Evolutionary conservation across 768 basidiomycete species (phyloP), one percentile per base, ranked within the genome.

Genomic region (Cyathus striatus): DNA sequence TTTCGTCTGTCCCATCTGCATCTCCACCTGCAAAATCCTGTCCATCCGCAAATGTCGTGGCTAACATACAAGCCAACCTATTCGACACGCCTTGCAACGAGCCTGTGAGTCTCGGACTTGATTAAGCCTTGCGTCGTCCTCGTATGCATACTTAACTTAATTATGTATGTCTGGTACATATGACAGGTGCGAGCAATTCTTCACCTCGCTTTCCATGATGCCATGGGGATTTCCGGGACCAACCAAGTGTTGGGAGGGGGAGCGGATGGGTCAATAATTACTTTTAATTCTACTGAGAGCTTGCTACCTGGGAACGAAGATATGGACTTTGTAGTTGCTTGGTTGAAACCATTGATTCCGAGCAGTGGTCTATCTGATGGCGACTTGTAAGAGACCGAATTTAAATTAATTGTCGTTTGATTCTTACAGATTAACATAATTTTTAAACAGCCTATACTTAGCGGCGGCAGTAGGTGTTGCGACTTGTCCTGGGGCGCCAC

Each of bases 381-480:
- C 20, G 66, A 69, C 53, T 62, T 69, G 65, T 67, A 38, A 32
- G 60, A n/a, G n/a, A n/a, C n/a, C 47, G 24, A 25, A 5, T 12
- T 20, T 22, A 2, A n/a, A 4, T 10, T 25, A 3, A 22, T 22
- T 12, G 9, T 18, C 26, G n/a, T 25, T 22, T 7, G 3, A 39
- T 6, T 12, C 23, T 9, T 14, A 21, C 21, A 38, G 16, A 41
- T 27, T 2, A 39, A 9, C 38, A 24, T 9, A n/a, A 24, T 12
- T n/a, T n/a, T n/a, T n/a, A n/a, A n/a, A n/a, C 35, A 59, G 58
- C 55, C 64, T 69, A 45, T 62, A 66, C 40, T 66, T 69, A 45
- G 65, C 66, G 1, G 67, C 50, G 46, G 62, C 66, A 6, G 60
- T 62, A 34, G 62, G 54, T 14, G 47, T 59, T n/a, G 49, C 49